These are phyloP conservation scores for Taphrina wiesneri DNA, from an alignment of 1,139 yeast species.

Conservation along the genomic window DNA sequence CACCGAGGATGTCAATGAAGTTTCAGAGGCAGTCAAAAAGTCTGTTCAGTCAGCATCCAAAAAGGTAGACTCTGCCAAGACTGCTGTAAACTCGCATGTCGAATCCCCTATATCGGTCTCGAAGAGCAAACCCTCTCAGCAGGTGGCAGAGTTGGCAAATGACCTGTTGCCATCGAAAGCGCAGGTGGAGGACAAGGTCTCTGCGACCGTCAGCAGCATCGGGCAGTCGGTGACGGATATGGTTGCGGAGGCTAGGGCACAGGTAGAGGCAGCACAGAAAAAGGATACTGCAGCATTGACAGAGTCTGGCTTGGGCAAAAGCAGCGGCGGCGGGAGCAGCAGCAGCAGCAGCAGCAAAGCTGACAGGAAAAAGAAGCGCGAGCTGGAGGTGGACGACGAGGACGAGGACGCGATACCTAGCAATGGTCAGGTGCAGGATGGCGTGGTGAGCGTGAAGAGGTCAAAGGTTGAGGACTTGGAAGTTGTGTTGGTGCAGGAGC, in stretches of 20 bases:
- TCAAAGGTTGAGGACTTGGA: slow-evolving; percentile 34
- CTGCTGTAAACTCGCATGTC: neutral
- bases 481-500: slow-evolving; percentile 34
- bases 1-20: slow-evolving; percentile 14
- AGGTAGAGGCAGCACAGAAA: slow-evolving; percentile 25
- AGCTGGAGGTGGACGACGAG: slow-evolving; percentile 16
- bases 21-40: slow-evolving; percentile 7
- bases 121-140: neutral
- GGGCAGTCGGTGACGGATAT: slow-evolving; percentile 28
- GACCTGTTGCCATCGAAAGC: neutral
- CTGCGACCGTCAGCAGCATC: neutral
- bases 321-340: neutral
- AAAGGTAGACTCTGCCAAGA: slow-evolving; percentile 1
- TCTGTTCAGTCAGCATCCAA: neutral
- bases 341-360: neutral
- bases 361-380: slow-evolving; percentile 14
- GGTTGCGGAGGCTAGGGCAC: slow-evolving; percentile 26
- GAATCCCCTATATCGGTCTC: neutral
- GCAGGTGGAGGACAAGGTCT: slow-evolving; percentile 1
- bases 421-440: neutral
- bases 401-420: neutral
- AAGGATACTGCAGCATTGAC: slow-evolving; percentile 19
- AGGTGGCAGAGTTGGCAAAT: neutral
- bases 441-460: slow-evolving; percentile 30
- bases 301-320: slow-evolving; percentile 3